phyloP scores from a whole-genome alignment of 2,329 filamentous ascomycete genomes.

The Lojkania enalia region DNA sequence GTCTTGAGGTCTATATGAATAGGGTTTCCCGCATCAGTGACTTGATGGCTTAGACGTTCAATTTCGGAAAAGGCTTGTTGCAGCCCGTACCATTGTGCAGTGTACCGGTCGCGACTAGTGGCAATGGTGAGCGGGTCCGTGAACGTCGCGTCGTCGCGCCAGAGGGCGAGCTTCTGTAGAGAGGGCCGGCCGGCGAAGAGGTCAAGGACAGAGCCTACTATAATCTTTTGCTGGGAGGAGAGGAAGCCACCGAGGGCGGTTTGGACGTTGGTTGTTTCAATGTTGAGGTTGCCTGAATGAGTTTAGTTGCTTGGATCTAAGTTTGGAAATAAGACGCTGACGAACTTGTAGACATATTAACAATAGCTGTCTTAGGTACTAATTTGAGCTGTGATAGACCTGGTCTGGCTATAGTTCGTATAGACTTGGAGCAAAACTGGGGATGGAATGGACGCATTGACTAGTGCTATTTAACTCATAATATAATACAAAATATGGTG shows the following conservation, averaged over 20 bases:
- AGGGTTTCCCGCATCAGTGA: constrained; percentile 61
- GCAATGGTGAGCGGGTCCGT: constrained; percentile 63
- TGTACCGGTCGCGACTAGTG: constrained; percentile 57
- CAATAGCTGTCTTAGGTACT: constrained; percentile 16
- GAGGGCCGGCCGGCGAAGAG: constrained; percentile 64
- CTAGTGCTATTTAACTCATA: not conserved
- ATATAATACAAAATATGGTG: constrained; percentile 1
- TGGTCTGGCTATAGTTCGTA: constrained; percentile 22
- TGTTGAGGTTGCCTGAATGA: constrained; percentile 41
- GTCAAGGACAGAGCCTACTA: constrained; percentile 63
- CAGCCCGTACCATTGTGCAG: constrained; percentile 63
- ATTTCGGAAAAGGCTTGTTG: constrained; percentile 62
- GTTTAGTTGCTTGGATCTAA: no score
- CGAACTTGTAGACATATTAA: constrained; percentile 39
- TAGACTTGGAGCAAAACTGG: constrained; percentile 7
- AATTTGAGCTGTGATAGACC: constrained; percentile 15
- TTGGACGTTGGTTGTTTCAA: constrained; percentile 60
- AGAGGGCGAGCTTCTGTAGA: constrained; percentile 62
- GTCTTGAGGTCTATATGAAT: constrained; percentile 60
- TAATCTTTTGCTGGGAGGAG: constrained; percentile 54
- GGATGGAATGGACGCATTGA: constrained; percentile 18
- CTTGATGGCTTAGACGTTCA: constrained; percentile 57
- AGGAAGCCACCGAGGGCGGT: constrained; percentile 57
- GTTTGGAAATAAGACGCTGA: not conserved
- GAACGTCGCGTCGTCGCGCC: constrained; percentile 62